Conservation (phyloP, 2,329 filamentous ascomycete genomes). For the Exophiala dermatitidis region DNA sequence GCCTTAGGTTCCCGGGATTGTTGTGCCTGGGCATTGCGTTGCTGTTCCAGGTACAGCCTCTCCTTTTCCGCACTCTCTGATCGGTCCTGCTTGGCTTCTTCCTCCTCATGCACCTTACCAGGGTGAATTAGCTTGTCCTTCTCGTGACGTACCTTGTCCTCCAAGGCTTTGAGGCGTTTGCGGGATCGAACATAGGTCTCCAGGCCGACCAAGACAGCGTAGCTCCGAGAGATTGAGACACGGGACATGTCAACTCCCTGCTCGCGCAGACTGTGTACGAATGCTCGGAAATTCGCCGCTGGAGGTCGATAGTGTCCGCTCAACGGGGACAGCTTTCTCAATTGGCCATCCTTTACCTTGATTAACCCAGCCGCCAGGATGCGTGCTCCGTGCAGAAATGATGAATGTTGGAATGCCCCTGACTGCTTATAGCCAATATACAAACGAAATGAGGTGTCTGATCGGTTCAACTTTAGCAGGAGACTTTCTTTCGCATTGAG, state of each 20-base stretch:
- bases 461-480: background rate
- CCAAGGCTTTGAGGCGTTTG: slow-evolving; percentile 53
- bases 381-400: slow-evolving; percentile 74
- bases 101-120: slow-evolving; percentile 46
- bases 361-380: slow-evolving; percentile 79
- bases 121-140: slow-evolving; percentile 57
- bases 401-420: slow-evolving; percentile 84
- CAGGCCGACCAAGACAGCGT: slow-evolving; percentile 72
- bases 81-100: slow-evolving; percentile 49
- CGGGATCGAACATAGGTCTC: slow-evolving; percentile 70
- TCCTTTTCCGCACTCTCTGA: slow-evolving; percentile 55
- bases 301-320: slow-evolving; percentile 44
- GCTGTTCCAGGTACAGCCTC: slow-evolving; percentile 42
- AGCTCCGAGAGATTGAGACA: slow-evolving; percentile 72
- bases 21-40: slow-evolving; percentile 13
- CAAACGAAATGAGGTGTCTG: slow-evolving; percentile 69
- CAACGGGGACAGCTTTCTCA: slow-evolving; percentile 63
- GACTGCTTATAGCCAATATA: slow-evolving; percentile 87
- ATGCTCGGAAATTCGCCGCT: slow-evolving; percentile 72
- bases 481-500: background rate
- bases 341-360: slow-evolving; percentile 71
- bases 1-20: slow-evolving; percentile 8
- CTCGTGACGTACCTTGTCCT: slow-evolving; percentile 45
- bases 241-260: slow-evolving; percentile 71
- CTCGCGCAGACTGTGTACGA: slow-evolving; percentile 64